These are phyloP conservation scores for Protomyces inouyei DNA, from an alignment of 1,139 yeast genomes.

Conservation along the genomic window DNA sequence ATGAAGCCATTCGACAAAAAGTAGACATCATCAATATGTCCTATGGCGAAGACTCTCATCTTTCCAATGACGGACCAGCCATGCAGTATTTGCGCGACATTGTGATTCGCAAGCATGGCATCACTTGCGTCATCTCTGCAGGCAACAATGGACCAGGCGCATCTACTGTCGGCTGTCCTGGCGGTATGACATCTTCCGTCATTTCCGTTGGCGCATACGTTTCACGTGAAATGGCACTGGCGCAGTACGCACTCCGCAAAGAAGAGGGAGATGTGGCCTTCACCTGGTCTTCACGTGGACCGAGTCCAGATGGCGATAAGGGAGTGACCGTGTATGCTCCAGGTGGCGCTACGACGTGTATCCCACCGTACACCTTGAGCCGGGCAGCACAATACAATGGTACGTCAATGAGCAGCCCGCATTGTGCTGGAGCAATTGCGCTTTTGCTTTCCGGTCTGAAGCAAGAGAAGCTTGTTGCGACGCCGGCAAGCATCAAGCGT, in stretches of 20 bases:
- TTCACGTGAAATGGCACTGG: conserved; percentile 29
- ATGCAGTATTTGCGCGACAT: conserved; percentile 27
- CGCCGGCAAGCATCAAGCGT: conserved; percentile 25
- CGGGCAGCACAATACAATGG: conserved; percentile 31
- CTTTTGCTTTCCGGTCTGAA: conserved; percentile 28
- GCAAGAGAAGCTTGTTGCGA: conserved; percentile 17
- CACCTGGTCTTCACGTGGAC: conserved; percentile 31
- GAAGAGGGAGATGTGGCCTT: conserved; percentile 26
- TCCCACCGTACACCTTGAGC: conserved; percentile 29
- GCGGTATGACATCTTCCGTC: conserved; percentile 29
- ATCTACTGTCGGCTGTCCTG: conserved; percentile 30
- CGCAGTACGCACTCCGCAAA: conserved; percentile 28
- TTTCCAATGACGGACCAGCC: conserved; percentile 27
- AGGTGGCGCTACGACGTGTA: conserved; percentile 31
- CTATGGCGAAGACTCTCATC: conserved; percentile 30
- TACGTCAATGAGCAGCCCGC: conserved; percentile 30
- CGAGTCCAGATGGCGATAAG: conserved; percentile 29
- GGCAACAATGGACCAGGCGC: conserved; percentile 31
- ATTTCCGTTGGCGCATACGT: conserved; percentile 31
- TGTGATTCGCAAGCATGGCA: conserved; percentile 24
- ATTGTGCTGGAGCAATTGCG: conserved; percentile 30
- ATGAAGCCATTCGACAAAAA: conserved; percentile 25
- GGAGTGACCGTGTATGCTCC: conserved; percentile 31
- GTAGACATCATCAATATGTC: conserved; percentile 30
- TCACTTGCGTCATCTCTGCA: conserved; percentile 29